Base-by-base conservation (phyloP, 2,329 filamentous ascomycete genomes). In the Colletotrichum tanaceti region DNA sequence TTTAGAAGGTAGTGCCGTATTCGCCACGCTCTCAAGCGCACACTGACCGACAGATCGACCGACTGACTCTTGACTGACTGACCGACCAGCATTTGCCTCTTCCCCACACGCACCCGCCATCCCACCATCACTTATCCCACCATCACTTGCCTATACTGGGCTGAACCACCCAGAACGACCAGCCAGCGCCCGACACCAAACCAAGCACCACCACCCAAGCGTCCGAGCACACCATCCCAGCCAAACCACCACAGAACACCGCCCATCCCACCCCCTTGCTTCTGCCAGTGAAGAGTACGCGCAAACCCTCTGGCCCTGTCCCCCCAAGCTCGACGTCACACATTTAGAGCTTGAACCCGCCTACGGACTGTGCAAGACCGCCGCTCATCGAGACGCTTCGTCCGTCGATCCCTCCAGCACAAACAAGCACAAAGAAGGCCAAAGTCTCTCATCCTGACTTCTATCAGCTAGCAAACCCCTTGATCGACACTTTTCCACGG, bases 381-480 rank as follows among this genome's bases (percentile, higher is more conserved):
- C 65, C 50, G 50, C 62, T 55, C 61, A 65, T 28, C 55, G 49
- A 35, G 49, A 65, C 62, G 43, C 44, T 68, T 47, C 52, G 41
- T 52, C 47, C 50, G 64, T 70, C 46, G 67, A 58, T 67, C 67
- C 57, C 46, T 32, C 62, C 38, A 22, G 38, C 50, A 67, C 67
- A 68, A 67, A 68, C 58, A 24, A 47, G 44, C 58, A 66, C 63
- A 65, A 54, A 65, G 63, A 53, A 43, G 58, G 58, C 38, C 43
- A 57, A 32, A 67, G 50, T 68, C 50, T 68, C 55, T 58, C 28
- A 22, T 58, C 46, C 55, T 54, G 58, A 63, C 63, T 58, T 61
- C 57, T 24, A 47, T 50, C 38, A 65, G 50, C 65, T 49, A 69
- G 64, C 65, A 62, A 70, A 55, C 70, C 67, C 70, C 70, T 71